These are phyloP conservation scores for Debaryomyces tyrocola DNA, from an alignment of 805 yeast species.

Conservation along the genomic window DNA sequence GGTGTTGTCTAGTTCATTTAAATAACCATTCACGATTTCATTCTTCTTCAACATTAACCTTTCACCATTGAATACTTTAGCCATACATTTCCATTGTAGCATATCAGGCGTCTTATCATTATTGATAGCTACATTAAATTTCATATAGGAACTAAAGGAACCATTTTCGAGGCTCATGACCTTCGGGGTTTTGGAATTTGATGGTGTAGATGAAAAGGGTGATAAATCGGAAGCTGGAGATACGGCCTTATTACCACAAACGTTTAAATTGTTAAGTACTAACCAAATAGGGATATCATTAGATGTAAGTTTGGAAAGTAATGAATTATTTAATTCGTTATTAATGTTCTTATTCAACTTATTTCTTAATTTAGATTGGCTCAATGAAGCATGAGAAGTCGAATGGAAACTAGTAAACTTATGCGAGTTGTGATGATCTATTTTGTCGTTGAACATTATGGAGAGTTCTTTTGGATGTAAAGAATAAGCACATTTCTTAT, in stretches of 20 bases:
- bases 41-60: slow-evolving; percentile 19
- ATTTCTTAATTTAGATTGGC: slow-evolving; percentile 3
- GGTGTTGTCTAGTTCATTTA: slow-evolving; percentile 9
- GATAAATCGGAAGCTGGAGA: slow-evolving; percentile 4
- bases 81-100: slow-evolving; percentile 29
- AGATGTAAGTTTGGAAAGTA: slow-evolving; percentile 7
- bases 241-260: background rate
- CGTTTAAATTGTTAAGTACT: slow-evolving; percentile 16
- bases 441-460: slow-evolving; percentile 7
- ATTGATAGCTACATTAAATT: slow-evolving; percentile 12
- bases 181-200: slow-evolving; percentile 12
- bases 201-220: slow-evolving; percentile 16
- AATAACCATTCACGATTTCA: slow-evolving; percentile 35
- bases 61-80: slow-evolving; percentile 22
- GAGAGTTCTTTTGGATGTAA: slow-evolving; percentile 6
- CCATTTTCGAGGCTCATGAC: slow-evolving; percentile 19
- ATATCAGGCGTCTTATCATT: slow-evolving; percentile 9
- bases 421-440: slow-evolving; percentile 4
- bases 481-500: background rate
- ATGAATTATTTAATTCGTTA: background rate
- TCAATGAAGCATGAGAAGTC: slow-evolving; percentile 1
- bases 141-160: slow-evolving; percentile 23
- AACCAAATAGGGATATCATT: slow-evolving; percentile 18
- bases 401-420: slow-evolving; percentile 6
- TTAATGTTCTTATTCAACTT: slow-evolving; percentile 4